These are phyloP conservation scores for Sparassis latifolia DNA, from an alignment of 1,284 basidiomycete species.

Conservation along the genomic window DNA sequence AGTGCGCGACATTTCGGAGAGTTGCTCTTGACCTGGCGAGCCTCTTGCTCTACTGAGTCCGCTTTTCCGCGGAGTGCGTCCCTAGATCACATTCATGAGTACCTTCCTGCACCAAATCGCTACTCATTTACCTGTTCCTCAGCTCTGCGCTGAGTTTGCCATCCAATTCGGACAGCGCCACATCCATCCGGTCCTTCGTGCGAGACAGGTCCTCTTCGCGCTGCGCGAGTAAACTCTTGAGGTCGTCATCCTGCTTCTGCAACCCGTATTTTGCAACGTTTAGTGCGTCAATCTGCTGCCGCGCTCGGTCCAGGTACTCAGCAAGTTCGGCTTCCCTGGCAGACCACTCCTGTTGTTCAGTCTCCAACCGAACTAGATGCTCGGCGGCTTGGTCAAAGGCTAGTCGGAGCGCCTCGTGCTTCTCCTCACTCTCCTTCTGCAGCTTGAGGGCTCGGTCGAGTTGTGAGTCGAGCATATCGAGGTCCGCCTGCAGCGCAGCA, in stretches of 20 bases:
- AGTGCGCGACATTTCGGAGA: constrained; percentile 72
- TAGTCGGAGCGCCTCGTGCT: constrained; percentile 61
- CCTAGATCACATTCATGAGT: constrained; percentile 32
- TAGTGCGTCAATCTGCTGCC: constrained; percentile 54
- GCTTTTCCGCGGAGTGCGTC: constrained; percentile 56
- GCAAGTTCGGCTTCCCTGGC: constrained; percentile 53
- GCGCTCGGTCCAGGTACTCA: constrained; percentile 49
- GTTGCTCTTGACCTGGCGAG: constrained; percentile 70
- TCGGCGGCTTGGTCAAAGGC: constrained; percentile 82
- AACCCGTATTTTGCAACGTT: constrained; percentile 54
- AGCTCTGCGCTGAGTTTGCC: constrained; percentile 64
- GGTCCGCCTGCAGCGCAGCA: constrained; percentile 71
- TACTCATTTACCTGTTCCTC: constrained; percentile 52
- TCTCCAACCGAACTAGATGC: constrained; percentile 75
- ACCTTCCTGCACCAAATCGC: constrained; percentile 2
- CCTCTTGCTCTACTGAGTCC: constrained; percentile 58
- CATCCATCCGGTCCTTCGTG: constrained; percentile 73
- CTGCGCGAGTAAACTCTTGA: constrained; percentile 65
- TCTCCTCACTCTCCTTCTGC: constrained; percentile 75
- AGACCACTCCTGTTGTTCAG: constrained; percentile 67
- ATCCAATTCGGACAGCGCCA: constrained; percentile 65
- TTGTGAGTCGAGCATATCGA: constrained; percentile 82
- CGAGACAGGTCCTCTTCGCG: constrained; percentile 78
- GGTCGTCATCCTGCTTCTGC: constrained; percentile 62
- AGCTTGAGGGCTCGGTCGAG: constrained; percentile 75